Conservation (phyloP, 768 basidiomycete species). For the Infundibulicybe gibba region DNA sequence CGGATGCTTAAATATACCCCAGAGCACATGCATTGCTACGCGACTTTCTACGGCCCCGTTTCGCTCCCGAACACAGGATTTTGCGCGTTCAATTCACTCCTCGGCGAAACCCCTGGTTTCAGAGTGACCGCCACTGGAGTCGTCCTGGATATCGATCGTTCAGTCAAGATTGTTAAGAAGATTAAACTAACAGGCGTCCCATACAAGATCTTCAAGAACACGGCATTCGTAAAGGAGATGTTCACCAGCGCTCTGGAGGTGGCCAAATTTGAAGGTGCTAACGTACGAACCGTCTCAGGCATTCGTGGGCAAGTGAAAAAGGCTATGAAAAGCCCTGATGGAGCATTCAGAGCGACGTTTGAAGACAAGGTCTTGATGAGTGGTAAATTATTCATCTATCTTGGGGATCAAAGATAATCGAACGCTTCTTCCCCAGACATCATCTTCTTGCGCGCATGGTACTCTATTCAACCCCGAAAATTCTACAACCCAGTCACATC, state of each 20-base stretch:
- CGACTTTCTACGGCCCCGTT: conserved; percentile 95
- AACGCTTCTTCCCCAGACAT: conserved; percentile 56
- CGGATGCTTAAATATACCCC: conserved; percentile 99
- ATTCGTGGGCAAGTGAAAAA: conserved; percentile 98
- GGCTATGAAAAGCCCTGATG: conserved; percentile 91
- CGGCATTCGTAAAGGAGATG: conserved; percentile 98
- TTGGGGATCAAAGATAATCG: neutral
- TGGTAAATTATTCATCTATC: conserved; percentile 49
- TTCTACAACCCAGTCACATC: conserved; percentile 97
- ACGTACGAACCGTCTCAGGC: conserved; percentile 90
- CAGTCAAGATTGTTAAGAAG: conserved; percentile 97
- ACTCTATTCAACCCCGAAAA: conserved; percentile 90
- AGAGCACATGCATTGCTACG: conserved; percentile 99
- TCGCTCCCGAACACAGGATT: conserved; percentile 93
- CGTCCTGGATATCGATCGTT: conserved; percentile 88
- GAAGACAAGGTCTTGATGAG: conserved; percentile 98
- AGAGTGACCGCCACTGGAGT: conserved; percentile 92
- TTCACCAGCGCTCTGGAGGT: conserved; percentile 92
- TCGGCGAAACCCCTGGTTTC: conserved; percentile 68
- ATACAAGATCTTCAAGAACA: conserved; percentile 99
- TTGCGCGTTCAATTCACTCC: conserved; percentile 91
- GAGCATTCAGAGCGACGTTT: conserved; percentile 93
- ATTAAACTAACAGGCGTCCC: conserved; percentile 94
- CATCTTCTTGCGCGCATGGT: conserved; percentile 95
- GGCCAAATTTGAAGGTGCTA: conserved; percentile 98